Evolutionary conservation across 2,329 filamentous ascomycete species (phyloP), one percentile per base, ranked within the genome.

Genomic region (Plectosphaerella sp.): DNA sequence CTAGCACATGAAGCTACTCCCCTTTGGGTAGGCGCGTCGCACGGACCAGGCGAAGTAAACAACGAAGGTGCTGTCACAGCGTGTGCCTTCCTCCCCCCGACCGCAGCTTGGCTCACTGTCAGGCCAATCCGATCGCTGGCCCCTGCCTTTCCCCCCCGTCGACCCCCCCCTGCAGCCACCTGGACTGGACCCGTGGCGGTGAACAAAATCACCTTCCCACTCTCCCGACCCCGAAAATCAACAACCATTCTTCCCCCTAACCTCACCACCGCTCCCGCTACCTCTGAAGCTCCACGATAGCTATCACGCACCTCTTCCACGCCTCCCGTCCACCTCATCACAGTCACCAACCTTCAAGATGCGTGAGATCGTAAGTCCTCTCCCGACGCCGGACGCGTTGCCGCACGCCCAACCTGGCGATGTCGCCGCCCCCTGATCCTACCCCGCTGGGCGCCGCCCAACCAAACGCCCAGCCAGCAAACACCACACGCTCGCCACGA

Each of bases 321-420:
- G n/a, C 35, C 50, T 36, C 49, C 25, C 33, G 59, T 33, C 28
- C 8, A 33, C 57, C 61, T 62, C 61, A 62, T 61, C 58, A 66
- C 66, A 66, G 64, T 66, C 65, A 61, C 62, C 59, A 55, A 57
- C 58, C 63, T 62, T 67, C 72, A 84, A 71, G 62, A 86, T 86
- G 83, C 83, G 83, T 79, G 83, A 86, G 74, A 86, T 86, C 74
- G 83, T 87, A 75, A 73, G 82, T 83, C 43, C 47, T 48, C 48
- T 49, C 50, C 54, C 47, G 42, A 49, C 53, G 37, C 43, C 37
- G 2, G 28, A 33, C 28, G 28, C 28, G 28, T 33, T 33, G 8
- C 28, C 8, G 8, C 11, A 33, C 4, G 41, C 15, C 37, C 37
- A 41, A 41, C 16, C 37, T 10, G 41, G 18, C 41, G 18, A 18